Conservation (phyloP, 2,329 filamentous ascomycete species). For the Zalaria sp. region DNA sequence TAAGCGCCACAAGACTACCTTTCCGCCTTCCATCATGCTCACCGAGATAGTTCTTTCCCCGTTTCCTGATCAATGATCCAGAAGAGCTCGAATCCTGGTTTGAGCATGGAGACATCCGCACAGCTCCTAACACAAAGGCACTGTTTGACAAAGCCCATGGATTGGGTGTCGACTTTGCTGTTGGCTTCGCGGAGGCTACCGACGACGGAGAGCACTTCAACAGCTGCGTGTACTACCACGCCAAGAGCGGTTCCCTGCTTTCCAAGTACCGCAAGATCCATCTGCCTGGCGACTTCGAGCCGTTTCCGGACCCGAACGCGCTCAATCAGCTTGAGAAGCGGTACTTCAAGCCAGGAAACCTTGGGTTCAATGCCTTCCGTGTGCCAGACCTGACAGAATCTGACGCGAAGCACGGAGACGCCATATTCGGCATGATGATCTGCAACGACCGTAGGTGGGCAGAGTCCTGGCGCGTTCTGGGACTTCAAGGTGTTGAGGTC, state of each 20-base stretch:
- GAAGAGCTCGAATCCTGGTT: constrained; percentile 33
- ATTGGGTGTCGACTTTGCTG: constrained; percentile 34
- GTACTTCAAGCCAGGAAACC: constrained; percentile 37
- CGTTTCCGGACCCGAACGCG: constrained; percentile 29
- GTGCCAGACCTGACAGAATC: constrained; percentile 26
- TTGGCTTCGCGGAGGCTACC: constrained; percentile 38
- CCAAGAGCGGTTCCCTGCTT: constrained; percentile 24
- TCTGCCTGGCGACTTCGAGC: constrained; percentile 36
- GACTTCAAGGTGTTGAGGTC: constrained; percentile 35
- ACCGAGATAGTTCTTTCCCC: constrained; percentile 32
- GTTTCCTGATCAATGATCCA: constrained; percentile 31
- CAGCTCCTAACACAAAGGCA: constrained; percentile 27
- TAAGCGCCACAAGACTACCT: neutral
- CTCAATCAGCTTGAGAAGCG: constrained; percentile 40
- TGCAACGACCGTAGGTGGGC: constrained; percentile 42
- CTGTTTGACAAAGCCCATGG: constrained; percentile 33
- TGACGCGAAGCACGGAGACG: constrained; percentile 22
- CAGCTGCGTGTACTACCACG: constrained; percentile 36
- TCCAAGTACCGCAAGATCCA: constrained; percentile 41
- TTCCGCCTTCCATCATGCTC: constrained; percentile 1
- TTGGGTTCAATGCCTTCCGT: constrained; percentile 39
- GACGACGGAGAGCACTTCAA: constrained; percentile 32
- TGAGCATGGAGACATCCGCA: constrained; percentile 28
- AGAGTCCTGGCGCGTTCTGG: constrained; percentile 36
- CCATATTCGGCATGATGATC: constrained; percentile 39